phyloP scores from a whole-genome alignment of 202 grass and related monocot genomes.

The Tripidium arundinaceum region DNA sequence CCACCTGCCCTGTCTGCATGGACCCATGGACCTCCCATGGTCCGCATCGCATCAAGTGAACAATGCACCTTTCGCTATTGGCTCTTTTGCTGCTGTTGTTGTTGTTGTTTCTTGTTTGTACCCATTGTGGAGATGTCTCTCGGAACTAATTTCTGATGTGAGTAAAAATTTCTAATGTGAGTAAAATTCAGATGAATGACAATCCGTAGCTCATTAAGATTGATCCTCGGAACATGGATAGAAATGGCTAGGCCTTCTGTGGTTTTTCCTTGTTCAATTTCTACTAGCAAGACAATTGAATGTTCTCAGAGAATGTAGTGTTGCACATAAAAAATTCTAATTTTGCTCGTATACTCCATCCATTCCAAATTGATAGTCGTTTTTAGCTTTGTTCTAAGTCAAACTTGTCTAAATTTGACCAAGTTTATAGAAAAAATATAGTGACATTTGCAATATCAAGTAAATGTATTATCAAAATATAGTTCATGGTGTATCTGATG shows the following conservation, averaged over 20 bases:
- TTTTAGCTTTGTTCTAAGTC: background rate
- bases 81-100: background rate
- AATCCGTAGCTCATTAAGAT: background rate
- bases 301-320: background rate
- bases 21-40: constrained; percentile 66
- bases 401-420: background rate
- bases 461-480: background rate
- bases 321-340: background rate
- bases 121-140: background rate
- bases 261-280: background rate
- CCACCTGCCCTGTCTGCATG: constrained; percentile 74
- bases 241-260: background rate
- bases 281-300: background rate
- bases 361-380: background rate
- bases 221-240: background rate
- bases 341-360: too few relatives aligned
- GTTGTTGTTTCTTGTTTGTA: background rate
- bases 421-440: background rate
- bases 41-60: constrained; percentile 59
- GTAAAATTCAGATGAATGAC: background rate
- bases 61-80: background rate
- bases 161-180: background rate
- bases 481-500: background rate
- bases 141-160: background rate
- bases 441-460: background rate